Evolutionary conservation across 2,329 filamentous ascomycete species (phyloP), one percentile per base, ranked within the genome.

Genomic region (Pseudofabraea citricarpa): DNA sequence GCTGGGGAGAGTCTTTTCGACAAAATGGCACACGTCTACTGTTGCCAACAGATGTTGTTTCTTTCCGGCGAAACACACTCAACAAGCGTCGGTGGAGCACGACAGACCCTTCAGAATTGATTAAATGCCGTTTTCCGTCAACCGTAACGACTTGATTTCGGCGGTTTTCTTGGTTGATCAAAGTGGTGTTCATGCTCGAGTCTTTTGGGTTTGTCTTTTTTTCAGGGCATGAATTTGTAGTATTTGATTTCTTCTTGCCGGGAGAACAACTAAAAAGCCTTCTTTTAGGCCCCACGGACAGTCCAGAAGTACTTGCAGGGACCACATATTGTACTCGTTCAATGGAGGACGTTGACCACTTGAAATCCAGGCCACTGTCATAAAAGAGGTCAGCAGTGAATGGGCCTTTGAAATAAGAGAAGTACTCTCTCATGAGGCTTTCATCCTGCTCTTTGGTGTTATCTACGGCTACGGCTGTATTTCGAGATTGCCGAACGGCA

Each of bases 351-450:
- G 15, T 13, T 16, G 31, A 16, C 32, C 65, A 70, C 36, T 61
- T 57, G 44, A 67, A 69, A 43, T 72, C 69, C 31, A 71, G 57
- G 2, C 69, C 67, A 15, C 69, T 64, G 46, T 72, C 69, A 36
- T 69, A 70, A 40, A 68, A 68, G 18, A 72, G 59, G 41, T 71
- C 65, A 10, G 69, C 67, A 1, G 68, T 72, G 20, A 72, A 69
- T 0, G 69, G 69, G 2, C 67, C 68, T 3, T 61, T 61, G 44
- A 46, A 38, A 36, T 40, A 20, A 18, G 29, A 24, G 15, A 40
- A 18, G 24, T 43, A 46, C 13, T 29, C 21, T 26, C 31, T 22
- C 21, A 40, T 26, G 10, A 40, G 23, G 20, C 8, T 21, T 18
- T 29, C 27, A 6, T 31, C 27, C 8, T 20, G 10, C 19, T 31